Evolutionary conservation across 371 early-diverging fungal genomes (phyloP), one percentile per base, ranked within the genome.

Genomic region (Dichotomocladium elegans): DNA sequence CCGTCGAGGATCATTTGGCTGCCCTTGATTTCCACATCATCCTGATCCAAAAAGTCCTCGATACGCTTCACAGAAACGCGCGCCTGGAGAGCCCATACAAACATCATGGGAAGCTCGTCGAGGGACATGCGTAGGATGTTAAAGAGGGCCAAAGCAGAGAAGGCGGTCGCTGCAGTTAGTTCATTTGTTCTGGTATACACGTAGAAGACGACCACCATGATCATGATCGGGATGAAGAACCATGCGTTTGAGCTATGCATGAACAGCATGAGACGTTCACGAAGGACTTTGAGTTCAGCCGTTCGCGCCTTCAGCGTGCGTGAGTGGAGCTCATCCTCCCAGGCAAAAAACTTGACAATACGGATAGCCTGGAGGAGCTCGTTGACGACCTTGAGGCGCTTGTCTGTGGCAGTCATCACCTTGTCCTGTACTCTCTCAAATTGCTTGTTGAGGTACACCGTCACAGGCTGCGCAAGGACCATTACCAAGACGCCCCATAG

Each of bases 291-390:
- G 24, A 83, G 53, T 50, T 83, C 83, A 19, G 47, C 57, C 28
- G 74, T 71, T 51, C 83, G 73, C 6, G 81, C 74, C 12, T 62
- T 68, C 2, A 69, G 60, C 24, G 80, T 64, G 40, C 80, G 76
- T 30, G 70, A 68, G 34, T 74, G 68, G 48, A 90, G 88, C 49
- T 84, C 74, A 46, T 77, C 60, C 66, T 90, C 88, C 91, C 91
- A 90, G 19, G 86, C 90, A 75, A 89, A 90, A 57, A 90, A 82
- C 58, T 90, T 90, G 53, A 90, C 81, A 9, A 89, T 85, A 29
- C 87, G 83, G 41, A 90, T 89, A 12, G 88, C 90, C 40, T 71
- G 62, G 42, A 90, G 60, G 58, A 88, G 71, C 55, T 89, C 90
- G 24, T 82, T 87, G 48, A 88, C 72, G 53, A 79, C 65, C n/a